phyloP scores from a whole-genome alignment of 768 basidiomycete genomes.

The Pulveroboletus ravenelii region DNA sequence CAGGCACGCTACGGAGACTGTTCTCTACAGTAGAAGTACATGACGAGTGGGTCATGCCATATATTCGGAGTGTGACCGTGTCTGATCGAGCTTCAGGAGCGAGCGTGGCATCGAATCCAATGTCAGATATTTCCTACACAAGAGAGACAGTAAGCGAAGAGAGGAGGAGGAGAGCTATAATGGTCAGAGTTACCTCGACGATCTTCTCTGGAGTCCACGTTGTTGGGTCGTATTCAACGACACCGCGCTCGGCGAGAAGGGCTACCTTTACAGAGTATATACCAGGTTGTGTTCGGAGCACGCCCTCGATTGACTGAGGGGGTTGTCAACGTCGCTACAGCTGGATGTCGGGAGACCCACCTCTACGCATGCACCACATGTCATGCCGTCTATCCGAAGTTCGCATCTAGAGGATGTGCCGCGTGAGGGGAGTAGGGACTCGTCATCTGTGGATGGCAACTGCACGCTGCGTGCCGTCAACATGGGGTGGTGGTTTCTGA shows the following conservation, averaged over 20 bases:
- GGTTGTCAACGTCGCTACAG: background rate
- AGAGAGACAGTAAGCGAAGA: conserved; percentile 1
- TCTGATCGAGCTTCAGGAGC: conserved; percentile 66
- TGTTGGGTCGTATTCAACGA: conserved; percentile 82
- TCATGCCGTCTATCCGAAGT: conserved; percentile 84
- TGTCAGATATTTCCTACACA: conserved; percentile 81
- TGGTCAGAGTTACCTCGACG: conserved; percentile 44
- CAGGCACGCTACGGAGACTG: conserved; percentile 64
- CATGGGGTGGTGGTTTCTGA: conserved; percentile 3
- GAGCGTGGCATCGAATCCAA: conserved; percentile 84
- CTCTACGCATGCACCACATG: conserved; percentile 85
- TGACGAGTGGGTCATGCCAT: conserved; percentile 87
- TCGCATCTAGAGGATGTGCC: conserved; percentile 44
- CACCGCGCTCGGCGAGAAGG: conserved; percentile 89
- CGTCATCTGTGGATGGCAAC: conserved; percentile 14
- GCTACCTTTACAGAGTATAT: conserved; percentile 91
- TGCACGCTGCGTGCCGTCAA: background rate
- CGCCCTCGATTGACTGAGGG: conserved; percentile 74
- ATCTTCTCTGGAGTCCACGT: conserved; percentile 82
- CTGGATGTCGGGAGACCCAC: conserved; percentile 36
- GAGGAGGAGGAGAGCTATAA: background rate
- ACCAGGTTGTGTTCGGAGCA: conserved; percentile 80
- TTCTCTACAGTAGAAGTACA: conserved; percentile 76
- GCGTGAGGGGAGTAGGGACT: conserved; percentile 21
- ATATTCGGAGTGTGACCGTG: conserved; percentile 69